Evolutionary conservation across 805 yeast species (phyloP), one percentile per base, ranked within the genome.

Genomic region (Pachysolen tannophilus): DNA sequence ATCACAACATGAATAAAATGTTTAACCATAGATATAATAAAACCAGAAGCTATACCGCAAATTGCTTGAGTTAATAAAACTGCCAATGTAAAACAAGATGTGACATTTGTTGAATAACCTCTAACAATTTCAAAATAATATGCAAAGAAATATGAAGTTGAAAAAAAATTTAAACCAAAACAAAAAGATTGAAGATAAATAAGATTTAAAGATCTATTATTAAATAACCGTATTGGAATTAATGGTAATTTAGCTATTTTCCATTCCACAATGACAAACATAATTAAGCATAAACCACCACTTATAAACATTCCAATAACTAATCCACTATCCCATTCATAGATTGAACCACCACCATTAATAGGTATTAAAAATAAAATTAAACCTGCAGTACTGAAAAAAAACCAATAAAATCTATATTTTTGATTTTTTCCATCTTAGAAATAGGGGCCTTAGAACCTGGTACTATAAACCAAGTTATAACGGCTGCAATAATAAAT

Each of bases 331-430:
- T 63, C 46, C 85, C 85, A 79, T 0, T 59, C 48, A 52, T 66
- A 75, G 4, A 66, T 55, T 3, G 67, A 53, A 1, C 82, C 82
- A 20, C 82, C 84, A 16, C 79, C 77, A 37, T 69, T 67, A 13
- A 74, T 50, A 3, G 81, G 75, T 7, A 75, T 60, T 32, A 75
- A 58, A n/a, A 75, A 46, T 3, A 75, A 49, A 0, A 72, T 67
- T 26, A 68, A 58, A 0, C 69, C 62, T 2, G 69, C 58, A 21
- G 75, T 59, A 10, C 68, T 50, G 19, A 67, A 52, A 20, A 68
- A 45, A 26, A 69, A 1, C 82, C 82, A 4, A 58, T 40, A 42
- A 67, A 69, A 49, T 77, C 83, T 28, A 73, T 63, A 23, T 58
- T 59, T 45, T 52, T 50, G 41, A 70, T 44, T 42, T 65, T 67